Conservation (phyloP, 352 stramenopile genomes). For the Globisporangium barbulae region DNA sequence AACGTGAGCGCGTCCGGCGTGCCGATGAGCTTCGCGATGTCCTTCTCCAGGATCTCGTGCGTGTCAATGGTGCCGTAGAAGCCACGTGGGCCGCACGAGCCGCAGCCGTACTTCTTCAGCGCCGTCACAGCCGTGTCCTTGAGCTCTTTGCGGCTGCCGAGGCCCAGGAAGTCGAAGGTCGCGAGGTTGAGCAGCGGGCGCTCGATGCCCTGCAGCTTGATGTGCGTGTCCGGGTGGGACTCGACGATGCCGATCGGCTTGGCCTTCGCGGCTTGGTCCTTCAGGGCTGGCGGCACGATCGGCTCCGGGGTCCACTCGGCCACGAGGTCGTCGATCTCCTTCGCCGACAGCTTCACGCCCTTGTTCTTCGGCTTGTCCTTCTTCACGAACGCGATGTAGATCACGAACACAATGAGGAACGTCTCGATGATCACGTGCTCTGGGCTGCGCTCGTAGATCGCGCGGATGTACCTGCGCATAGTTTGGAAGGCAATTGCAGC, state of each 20-base stretch:
- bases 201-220: slow-evolving; percentile 72
- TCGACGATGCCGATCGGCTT: slow-evolving; percentile 77
- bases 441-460: slow-evolving; percentile 81
- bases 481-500: no score
- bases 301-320: slow-evolving; percentile 89
- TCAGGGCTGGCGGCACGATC: slow-evolving; percentile 59
- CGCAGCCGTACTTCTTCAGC: slow-evolving; percentile 96
- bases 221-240: slow-evolving; percentile 69
- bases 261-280: slow-evolving; percentile 30
- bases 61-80: slow-evolving; percentile 98
- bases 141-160: slow-evolving; percentile 81
- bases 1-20: slow-evolving; percentile 96
- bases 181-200: slow-evolving; percentile 92
- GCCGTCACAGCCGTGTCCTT: slow-evolving; percentile 87
- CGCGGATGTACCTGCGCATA: slow-evolving; percentile 55
- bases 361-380: slow-evolving; percentile 63
- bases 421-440: slow-evolving; percentile 98
- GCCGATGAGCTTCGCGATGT: slow-evolving; percentile 90
- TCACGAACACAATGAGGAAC: slow-evolving; percentile 94
- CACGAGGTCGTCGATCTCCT: slow-evolving; percentile 90
- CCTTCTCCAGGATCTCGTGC: slow-evolving; percentile 89
- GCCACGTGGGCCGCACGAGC: slow-evolving; percentile 95
- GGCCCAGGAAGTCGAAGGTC: slow-evolving; percentile 96
- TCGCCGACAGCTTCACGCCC: slow-evolving; percentile 65
- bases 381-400: slow-evolving; percentile 93